Evolutionary conservation across 192 early-diverging fungal species (phyloP), one percentile per base, ranked within the genome.

Genomic region (Spizellomyces sp.): DNA sequence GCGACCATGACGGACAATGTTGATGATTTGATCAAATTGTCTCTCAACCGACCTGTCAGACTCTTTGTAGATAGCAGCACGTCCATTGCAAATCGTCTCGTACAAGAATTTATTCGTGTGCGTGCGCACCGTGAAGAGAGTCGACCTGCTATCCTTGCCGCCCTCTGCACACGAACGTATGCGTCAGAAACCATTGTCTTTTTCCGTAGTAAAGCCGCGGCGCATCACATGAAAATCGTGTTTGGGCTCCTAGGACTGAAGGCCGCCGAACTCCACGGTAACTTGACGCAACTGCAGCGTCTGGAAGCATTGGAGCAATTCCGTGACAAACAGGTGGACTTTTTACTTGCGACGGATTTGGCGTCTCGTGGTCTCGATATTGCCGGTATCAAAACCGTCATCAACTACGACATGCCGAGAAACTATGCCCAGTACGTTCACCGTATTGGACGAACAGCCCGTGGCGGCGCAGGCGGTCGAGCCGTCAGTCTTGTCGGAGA

Each of bases 1-100:
- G 98, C 98, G 19, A 99, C 98, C 14, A 98, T 98, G 98, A 99
- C 98, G 8, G 95, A 98, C 75, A 95, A 96, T 67, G 91, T 84
- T 44, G 95, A 99, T 70, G 91, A 98, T 73, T 85, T 99, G 22
- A 91, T 98, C 56, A 90, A 93, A 36, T 87, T 99, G 69, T 98
- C 96, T 2, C 84, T 99, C 58, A 86, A 92, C 63, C 80, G 90
- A 22, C 98, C 96, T 41, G 92, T 96, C 4, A 86, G 92, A 50
- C 84, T 98, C 9, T 94, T 96, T 77, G 89, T 99, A 22, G 95
- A 99, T 71, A 77, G 86, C 44, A 82, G 83, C 12, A 93, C 91
- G n/a, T 80, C 91, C 5, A 88, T 96, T 0, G 89, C 93, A 8
- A 81, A 81, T 12, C 81, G 88, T 22, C 84, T 99, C 36, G 80